These are phyloP conservation scores for Solanum rostratum DNA, from an alignment of 257 asterid species.

Conservation along the genomic window DNA sequence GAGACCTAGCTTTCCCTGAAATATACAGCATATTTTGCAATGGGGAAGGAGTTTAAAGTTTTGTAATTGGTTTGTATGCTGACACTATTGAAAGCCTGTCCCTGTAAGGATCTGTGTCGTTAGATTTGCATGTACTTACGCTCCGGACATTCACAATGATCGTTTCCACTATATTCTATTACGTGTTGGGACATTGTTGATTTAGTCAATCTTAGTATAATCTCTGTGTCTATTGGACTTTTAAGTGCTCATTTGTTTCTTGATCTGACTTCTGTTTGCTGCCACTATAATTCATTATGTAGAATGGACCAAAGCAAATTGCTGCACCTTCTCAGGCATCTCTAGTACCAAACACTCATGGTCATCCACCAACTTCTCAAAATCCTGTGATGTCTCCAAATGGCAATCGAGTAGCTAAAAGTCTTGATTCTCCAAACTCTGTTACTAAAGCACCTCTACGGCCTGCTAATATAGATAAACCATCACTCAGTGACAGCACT, in stretches of 20 bases:
- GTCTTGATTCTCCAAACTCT: conserved; percentile 18
- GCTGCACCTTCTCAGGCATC: conserved; percentile 16
- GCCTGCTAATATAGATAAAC: conserved; percentile 6
- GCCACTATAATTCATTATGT: background rate
- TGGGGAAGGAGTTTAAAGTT: background rate
- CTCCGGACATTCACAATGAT: background rate
- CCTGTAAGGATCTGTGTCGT: background rate
- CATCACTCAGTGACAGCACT: conserved; percentile 14
- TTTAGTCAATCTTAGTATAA: background rate
- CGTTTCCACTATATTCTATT: background rate
- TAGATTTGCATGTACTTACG: background rate
- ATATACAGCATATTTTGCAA: background rate
- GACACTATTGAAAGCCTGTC: background rate
- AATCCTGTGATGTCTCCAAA: conserved; percentile 18
- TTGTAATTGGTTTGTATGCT: background rate
- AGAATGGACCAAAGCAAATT: conserved; percentile 85
- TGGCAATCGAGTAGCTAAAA: conserved; percentile 9
- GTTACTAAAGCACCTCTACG: conserved; percentile 7
- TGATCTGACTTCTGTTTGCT: background rate
- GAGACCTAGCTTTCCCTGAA: background rate
- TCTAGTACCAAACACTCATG: conserved; percentile 8
- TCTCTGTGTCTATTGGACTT: background rate
- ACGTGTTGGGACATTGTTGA: background rate
- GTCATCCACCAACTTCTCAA: conserved; percentile 11
- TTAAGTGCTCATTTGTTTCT: background rate